These are phyloP conservation scores for Clarireedia monteithiana DNA, from an alignment of 2,329 filamentous ascomycete species.

Conservation along the genomic window DNA sequence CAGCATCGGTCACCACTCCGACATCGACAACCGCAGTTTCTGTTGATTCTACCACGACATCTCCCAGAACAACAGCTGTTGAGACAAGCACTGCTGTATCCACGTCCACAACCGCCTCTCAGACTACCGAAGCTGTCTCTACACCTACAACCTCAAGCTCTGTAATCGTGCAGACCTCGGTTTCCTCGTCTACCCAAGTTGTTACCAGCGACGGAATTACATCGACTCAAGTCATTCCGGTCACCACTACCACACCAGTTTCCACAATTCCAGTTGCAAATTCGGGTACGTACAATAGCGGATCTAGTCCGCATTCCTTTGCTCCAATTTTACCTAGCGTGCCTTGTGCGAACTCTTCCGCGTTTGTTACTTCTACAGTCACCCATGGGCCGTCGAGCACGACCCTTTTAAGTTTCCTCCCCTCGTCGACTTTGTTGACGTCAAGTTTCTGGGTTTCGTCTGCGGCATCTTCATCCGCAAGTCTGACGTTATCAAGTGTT, in stretches of 20 bases:
- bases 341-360: conserved; percentile 3
- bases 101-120: too few species aligned
- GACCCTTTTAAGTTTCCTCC: not conserved
- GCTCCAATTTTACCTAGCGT: conserved; percentile 7
- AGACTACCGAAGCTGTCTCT: too few species aligned
- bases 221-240: not conserved
- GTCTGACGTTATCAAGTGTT: conserved; percentile 1
- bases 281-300: conserved; percentile 16
- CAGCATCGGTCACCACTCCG: not conserved
- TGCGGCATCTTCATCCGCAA: conserved; percentile 1
- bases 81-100: too few species aligned
- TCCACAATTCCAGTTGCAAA: conserved; percentile 10
- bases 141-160: not conserved
- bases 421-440: not conserved
- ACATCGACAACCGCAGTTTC: too few species aligned
- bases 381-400: conserved; percentile 7
- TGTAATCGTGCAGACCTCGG: not conserved
- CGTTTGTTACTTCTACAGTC: not conserved
- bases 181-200: not conserved
- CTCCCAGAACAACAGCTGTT: too few species aligned
- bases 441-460: not conserved
- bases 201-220: not conserved
- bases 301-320: conserved; percentile 14
- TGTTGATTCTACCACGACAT: too few species aligned
- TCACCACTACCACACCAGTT: conserved; percentile 6